Conservation (phyloP, 2,329 filamentous ascomycete species). For the Microsporum audouinii region DNA sequence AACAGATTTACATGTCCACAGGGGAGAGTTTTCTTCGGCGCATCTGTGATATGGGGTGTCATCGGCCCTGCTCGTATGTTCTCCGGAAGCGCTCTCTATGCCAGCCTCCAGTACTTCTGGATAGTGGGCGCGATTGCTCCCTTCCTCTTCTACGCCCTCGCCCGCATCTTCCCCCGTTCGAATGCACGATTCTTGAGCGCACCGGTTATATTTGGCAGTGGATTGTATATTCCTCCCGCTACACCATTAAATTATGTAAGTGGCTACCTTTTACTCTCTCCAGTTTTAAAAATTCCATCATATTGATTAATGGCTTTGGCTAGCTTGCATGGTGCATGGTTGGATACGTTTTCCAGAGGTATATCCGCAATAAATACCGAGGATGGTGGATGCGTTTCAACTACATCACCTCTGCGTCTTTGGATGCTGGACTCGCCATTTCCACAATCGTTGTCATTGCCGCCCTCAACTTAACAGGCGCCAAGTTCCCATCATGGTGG, state of each 20-base stretch:
- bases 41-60: slow-evolving; percentile 60
- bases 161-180: slow-evolving; percentile 50
- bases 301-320: not conserved
- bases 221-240: slow-evolving; percentile 54
- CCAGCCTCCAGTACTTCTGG: slow-evolving; percentile 58
- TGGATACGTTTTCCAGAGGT: slow-evolving; percentile 58
- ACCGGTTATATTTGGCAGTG: slow-evolving; percentile 57
- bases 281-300: not conserved
- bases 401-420: slow-evolving; percentile 59
- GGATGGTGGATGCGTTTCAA: slow-evolving; percentile 73
- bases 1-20: slow-evolving; percentile 50
- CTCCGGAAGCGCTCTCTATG: slow-evolving; percentile 50
- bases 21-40: slow-evolving; percentile 54
- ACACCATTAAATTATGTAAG: slow-evolving; percentile 53
- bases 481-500: slow-evolving; percentile 53
- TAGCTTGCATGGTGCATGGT: slow-evolving; percentile 55
- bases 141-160: slow-evolving; percentile 49
- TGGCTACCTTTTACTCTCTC: not conserved
- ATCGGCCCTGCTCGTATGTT: slow-evolving; percentile 63
- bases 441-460: slow-evolving; percentile 60
- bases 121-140: slow-evolving; percentile 54
- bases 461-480: slow-evolving; percentile 50
- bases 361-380: slow-evolving; percentile 51
- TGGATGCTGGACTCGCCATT: slow-evolving; percentile 57
- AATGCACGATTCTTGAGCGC: slow-evolving; percentile 55